Percentiles rank a stretch among this genome's conserved stretches.
Evolutionary conservation across 306 rosid species (phyloP).

Genomic region (Begonia peltatifolia): DNA sequence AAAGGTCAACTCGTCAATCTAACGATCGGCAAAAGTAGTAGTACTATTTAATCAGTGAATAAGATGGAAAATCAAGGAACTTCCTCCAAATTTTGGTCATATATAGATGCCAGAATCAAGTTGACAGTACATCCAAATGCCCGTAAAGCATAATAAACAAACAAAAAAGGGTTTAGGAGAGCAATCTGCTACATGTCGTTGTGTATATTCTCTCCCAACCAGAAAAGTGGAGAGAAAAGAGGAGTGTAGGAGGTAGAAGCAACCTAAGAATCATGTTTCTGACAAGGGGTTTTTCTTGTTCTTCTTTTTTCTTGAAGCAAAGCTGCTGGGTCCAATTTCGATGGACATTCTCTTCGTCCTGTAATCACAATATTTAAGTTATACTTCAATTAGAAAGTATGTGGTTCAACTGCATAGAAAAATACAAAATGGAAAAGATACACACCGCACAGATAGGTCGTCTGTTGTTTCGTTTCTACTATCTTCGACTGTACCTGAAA

Average conservation of each 20-base stretch:
- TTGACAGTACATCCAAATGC: too few relatives aligned
- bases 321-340: slow-evolving; percentile 83
- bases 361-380: slow-evolving; percentile 10
- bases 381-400: slow-evolving; percentile 3
- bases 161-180: too few relatives aligned
- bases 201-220: too few relatives aligned
- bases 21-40: too few relatives aligned
- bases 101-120: too few relatives aligned
- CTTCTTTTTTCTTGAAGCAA: slow-evolving; percentile 89
- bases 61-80: too few relatives aligned
- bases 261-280: background rate
- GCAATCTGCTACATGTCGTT: too few relatives aligned
- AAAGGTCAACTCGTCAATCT: too few relatives aligned
- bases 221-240: background rate
- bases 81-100: too few relatives aligned
- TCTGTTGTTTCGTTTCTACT: slow-evolving; percentile 34
- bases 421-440: slow-evolving; percentile 5
- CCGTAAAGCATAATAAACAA: too few relatives aligned
- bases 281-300: slow-evolving; percentile 26
- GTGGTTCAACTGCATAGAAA: background rate
- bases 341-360: slow-evolving; percentile 79
- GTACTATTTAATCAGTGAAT: too few relatives aligned
- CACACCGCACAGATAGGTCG: slow-evolving; percentile 48
- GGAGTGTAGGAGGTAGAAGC: background rate
- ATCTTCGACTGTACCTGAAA: slow-evolving; percentile 23